Evolutionary conservation across 306 rosid species (phyloP), one percentile per base, ranked within the genome.

Genomic region (Pyrus pyrifolia): DNA sequence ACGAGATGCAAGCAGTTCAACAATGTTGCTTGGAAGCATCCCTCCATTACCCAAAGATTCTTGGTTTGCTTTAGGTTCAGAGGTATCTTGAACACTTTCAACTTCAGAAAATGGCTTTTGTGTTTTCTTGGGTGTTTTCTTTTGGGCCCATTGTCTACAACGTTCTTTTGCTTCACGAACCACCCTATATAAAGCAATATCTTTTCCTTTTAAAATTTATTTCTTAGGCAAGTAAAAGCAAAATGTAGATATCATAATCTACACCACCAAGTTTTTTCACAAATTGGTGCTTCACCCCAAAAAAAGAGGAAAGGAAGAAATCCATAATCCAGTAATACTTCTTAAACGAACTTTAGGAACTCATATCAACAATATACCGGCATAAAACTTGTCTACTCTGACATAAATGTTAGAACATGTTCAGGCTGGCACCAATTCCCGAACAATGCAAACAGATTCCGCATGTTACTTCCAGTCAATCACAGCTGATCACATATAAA

Each of bases 1-100:
- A n/a, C 87, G 89, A 23, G 91, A 84, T 49, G 89, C 92, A 80
- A 95, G 91, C 89, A 84, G 77, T 71, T 90, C 85, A 45, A 95
- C 99, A 35, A 95, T 87, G 84, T 81, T 74, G 17, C 85, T 68
- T 3, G 99, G 96, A 78, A 95, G 99, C 90, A 89, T 89, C 53
- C 93, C 96, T 6, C 33, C 63, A 42, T 73, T 76, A 57, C 68
- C 78, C 57, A 70, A 66, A 46, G 89, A 69, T 79, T 81, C 82
- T 59, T 68, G 60, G 25, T 61, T 82, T 40, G 81, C 62, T 78
- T 85, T 87, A 70, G 83, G 67, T 45, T 52, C 83, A 11, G 75
- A 23, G 30, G 70, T 78, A 77, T 81, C 90, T 44, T 77, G 67
- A 73, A 85, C 73, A 19, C 74, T 80, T 71, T 85, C 70, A 61